These are phyloP conservation scores for Myxozyma mucilagina DNA, from an alignment of 805 yeast genomes.

Conservation along the genomic window DNA sequence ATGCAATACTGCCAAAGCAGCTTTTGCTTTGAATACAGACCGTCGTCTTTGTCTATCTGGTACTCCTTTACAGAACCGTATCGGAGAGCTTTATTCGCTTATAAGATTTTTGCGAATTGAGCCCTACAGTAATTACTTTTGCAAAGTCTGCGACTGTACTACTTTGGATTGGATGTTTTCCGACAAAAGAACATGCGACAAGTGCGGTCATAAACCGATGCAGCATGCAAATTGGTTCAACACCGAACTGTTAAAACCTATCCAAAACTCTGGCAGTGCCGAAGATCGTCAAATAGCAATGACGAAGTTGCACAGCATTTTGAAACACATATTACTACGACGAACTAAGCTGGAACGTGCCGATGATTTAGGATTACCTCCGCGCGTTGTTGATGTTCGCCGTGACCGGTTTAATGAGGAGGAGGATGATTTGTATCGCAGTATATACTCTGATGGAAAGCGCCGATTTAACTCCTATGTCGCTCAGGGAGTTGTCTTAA, in stretches of 20 bases:
- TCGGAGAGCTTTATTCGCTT: constrained; percentile 93
- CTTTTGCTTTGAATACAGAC: constrained; percentile 65
- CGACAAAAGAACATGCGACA: constrained; percentile 79
- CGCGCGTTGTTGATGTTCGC: constrained; percentile 86
- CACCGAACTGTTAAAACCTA: constrained; percentile 91
- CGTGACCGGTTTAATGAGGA: constrained; percentile 89
- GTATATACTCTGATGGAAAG: constrained; percentile 81
- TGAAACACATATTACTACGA: constrained; percentile 83
- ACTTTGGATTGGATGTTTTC: constrained; percentile 80
- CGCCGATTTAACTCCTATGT: constrained; percentile 90
- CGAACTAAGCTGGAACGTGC: constrained; percentile 96
- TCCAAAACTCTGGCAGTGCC: constrained; percentile 77
- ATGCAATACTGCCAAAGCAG: constrained; percentile 91
- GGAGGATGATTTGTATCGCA: constrained; percentile 87
- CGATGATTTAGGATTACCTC: constrained; percentile 96
- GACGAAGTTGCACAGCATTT: constrained; percentile 67
- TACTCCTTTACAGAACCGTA: constrained; percentile 93
- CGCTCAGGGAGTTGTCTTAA: constrained; percentile 92
- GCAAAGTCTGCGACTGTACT: constrained; percentile 89
- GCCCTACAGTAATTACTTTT: constrained; percentile 87
- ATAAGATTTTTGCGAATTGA: constrained; percentile 78
- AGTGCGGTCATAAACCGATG: constrained; percentile 92
- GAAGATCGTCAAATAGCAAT: constrained; percentile 82
- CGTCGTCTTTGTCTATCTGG: constrained; percentile 93
- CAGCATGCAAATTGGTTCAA: constrained; percentile 93